Conservation (phyloP, 768 basidiomycete genomes). For the Russula earlei region DNA sequence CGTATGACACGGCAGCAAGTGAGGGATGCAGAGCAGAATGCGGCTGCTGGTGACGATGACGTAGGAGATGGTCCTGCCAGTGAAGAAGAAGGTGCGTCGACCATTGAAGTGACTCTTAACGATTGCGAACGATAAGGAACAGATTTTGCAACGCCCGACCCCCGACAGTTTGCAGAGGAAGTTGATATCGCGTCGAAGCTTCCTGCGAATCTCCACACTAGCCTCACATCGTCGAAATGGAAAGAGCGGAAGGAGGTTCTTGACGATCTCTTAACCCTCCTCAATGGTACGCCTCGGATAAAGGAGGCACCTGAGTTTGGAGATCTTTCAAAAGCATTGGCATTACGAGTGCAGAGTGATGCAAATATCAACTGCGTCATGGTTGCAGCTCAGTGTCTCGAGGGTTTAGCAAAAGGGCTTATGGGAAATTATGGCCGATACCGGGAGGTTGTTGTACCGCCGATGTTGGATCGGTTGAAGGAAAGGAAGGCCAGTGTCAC, state of each 20-base stretch:
- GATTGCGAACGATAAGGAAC: constrained; percentile 11
- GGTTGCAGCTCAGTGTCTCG: constrained; percentile 74
- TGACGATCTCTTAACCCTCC: constrained; percentile 66
- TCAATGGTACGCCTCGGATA: constrained; percentile 65
- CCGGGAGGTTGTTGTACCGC: constrained; percentile 60
- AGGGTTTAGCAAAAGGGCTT: constrained; percentile 77
- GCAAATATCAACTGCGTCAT: constrained; percentile 95
- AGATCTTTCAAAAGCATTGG: constrained; percentile 68
- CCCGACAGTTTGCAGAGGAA: constrained; percentile 69
- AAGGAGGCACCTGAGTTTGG: constrained; percentile 71
- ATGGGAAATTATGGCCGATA: constrained; percentile 65
- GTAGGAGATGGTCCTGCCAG: constrained; percentile 27
- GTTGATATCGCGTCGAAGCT: constrained; percentile 71
- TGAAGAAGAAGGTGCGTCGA: constrained; percentile 37
- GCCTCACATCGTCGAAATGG: constrained; percentile 90
- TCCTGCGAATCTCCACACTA: constrained; percentile 61
- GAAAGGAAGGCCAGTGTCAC: constrained; percentile 88
- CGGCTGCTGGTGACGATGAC: constrained; percentile 30
- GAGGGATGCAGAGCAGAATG: constrained; percentile 52
- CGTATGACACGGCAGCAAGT: constrained; percentile 69
- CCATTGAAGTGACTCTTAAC: background rate
- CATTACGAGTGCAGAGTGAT: constrained; percentile 74
- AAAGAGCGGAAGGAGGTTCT: constrained; percentile 92
- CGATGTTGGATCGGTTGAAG: constrained; percentile 83
- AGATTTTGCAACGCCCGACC: constrained; percentile 59